A percentile compares a stretch with the other conserved stretches of the same genome.
These are phyloP conservation scores for Nymphaea colorata DNA, from an alignment of 164 flowering plant genomes.

Conservation along the genomic window DNA sequence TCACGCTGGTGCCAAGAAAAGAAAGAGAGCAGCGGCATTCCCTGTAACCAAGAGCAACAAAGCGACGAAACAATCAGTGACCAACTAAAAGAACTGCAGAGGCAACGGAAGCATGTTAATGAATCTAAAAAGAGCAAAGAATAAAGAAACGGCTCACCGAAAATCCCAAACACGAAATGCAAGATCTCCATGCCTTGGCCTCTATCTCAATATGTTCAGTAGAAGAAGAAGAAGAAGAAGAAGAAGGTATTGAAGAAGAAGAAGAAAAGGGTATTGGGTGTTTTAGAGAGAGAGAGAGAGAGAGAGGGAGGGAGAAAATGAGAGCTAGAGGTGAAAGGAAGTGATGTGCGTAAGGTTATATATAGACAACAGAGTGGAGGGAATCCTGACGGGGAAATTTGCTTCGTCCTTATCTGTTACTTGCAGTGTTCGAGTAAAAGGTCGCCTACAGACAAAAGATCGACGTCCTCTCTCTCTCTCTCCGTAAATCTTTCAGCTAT, in stretches of 20 bases:
- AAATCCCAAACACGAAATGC: slow-evolving; percentile 58
- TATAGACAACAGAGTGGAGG: background rate
- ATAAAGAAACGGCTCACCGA: slow-evolving; percentile 29
- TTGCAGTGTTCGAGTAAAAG: background rate
- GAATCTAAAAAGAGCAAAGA: background rate
- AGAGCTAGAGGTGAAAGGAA: background rate
- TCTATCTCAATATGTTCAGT: background rate
- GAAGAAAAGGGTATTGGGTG: background rate
- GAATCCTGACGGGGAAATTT: background rate
- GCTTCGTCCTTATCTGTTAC: background rate
- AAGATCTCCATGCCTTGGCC: slow-evolving; percentile 19
- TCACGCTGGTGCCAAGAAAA: slow-evolving; percentile 24
- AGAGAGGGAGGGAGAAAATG: background rate
- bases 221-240: background rate
- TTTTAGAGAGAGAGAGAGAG: background rate
- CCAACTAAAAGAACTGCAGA: background rate
- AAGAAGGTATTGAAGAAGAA: background rate
- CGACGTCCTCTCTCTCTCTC: background rate
- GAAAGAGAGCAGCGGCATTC: slow-evolving; percentile 24
- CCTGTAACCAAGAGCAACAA: slow-evolving; percentile 8
- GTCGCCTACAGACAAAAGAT: background rate
- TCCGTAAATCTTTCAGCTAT: too few species aligned
- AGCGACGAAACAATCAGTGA: background rate
- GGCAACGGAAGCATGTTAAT: background rate
- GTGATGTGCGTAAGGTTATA: background rate